Base-by-base conservation (phyloP, 352 stramenopile species). In the Aphanomyces invadans region DNA sequence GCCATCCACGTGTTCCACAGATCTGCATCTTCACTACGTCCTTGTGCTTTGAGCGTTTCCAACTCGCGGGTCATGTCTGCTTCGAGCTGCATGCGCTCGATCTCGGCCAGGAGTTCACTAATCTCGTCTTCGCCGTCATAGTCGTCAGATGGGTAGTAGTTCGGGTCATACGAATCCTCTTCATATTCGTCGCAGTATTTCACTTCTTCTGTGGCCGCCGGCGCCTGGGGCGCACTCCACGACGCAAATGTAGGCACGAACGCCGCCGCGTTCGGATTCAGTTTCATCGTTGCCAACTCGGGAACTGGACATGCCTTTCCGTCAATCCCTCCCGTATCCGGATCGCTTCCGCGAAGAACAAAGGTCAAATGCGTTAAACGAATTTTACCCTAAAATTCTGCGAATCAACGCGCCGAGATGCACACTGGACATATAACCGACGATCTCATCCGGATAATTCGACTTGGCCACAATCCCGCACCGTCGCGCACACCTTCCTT, bases 1-100 rank as follows among this genome's bases (percentile, higher is more conserved):
- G 28, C 25, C 60, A 67, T 67, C 60, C 60, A 67, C 25, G 12
- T 48, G 60, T 49, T 67, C 60, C 60, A 67, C n/a, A 67, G 23
- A 23, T 67, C 60, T 9, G 60, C 60, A 56, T 67, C 60, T 42
- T 67, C 60, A 1, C 17, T 67, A 29, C 32, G 55, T 23, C 60
- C 60, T n/a, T 67, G 60, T 9, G 60, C 60, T 21, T 67, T 56
- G 4, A 67, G 32, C 11, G 26, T 17, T 33, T 67, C 33, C 17
- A 55, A 56, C 25, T 67, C 60, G 10, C 60, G 60, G 3, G n/a
- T 48, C 31, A 67, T 28, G 26, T 67, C 60, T 4, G 52, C 45
- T 67, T 67, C 60, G 10, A 67, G 32, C 21, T 67, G 60, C 0
- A 67, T 49, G 45, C 60, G 60, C 38, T 67, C 60, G 31, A 67